Evolutionary conservation across 2,329 filamentous ascomycete genomes (phyloP).

Genomic region (Colletotrichum graminicola): DNA sequence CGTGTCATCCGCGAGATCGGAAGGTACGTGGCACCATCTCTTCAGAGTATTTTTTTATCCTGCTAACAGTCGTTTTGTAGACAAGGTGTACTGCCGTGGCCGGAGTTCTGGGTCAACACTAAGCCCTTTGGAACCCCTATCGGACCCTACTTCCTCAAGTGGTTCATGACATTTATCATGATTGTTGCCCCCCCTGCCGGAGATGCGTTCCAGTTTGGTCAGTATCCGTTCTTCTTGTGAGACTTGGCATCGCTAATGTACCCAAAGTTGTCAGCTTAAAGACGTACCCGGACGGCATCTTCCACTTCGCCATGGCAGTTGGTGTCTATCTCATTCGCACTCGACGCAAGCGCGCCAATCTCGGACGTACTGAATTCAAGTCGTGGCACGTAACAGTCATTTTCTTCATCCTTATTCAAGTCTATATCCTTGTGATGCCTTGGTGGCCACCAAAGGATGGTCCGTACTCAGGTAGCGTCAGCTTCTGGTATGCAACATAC

Average conservation of each 20-base stretch:
- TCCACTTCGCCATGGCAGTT: constrained; percentile 66
- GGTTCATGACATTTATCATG: constrained; percentile 69
- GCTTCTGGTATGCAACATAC: constrained; percentile 81
- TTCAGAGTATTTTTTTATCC: too few species aligned
- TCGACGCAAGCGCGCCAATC: constrained; percentile 63
- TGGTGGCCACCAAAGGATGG: constrained; percentile 77
- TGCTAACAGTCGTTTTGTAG: constrained; percentile 38
- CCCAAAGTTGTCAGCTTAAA: constrained; percentile 67
- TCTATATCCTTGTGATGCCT: constrained; percentile 77
- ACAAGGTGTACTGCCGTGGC: constrained; percentile 72
- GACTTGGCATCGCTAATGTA: background rate
- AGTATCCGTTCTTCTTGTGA: background rate
- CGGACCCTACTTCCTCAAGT: constrained; percentile 70
- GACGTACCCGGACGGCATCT: constrained; percentile 69
- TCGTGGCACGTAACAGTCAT: constrained; percentile 69
- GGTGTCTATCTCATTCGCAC: constrained; percentile 70
- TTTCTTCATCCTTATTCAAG: constrained; percentile 70
- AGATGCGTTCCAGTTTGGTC: constrained; percentile 73
- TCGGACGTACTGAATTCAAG: constrained; percentile 64
- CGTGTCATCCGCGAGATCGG: constrained; percentile 72
- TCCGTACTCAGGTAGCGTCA: constrained; percentile 71
- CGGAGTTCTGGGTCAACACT: constrained; percentile 72
- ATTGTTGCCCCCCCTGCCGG: constrained; percentile 71
- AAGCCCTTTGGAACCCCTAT: constrained; percentile 73
- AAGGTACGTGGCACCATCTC: constrained; percentile 47